A percentile compares a stretch with the other conserved stretches of the same genome.
Evolutionary conservation across 192 early-diverging fungal genomes (phyloP).

Genomic region (Haplosporangium gracile): DNA sequence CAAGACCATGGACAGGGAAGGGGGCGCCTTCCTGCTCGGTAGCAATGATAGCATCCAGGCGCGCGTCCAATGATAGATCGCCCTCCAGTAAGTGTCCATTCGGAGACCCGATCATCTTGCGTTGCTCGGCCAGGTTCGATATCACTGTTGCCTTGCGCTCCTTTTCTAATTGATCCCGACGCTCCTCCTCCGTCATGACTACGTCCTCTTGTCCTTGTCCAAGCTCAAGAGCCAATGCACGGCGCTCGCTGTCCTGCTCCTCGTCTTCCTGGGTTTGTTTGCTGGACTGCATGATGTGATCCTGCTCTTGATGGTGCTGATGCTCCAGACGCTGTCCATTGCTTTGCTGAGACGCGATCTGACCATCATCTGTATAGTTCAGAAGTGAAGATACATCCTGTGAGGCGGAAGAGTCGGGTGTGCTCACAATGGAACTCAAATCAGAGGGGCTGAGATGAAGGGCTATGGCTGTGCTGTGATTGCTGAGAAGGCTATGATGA

Average conservation of each 20-base stretch:
- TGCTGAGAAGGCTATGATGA: not conserved
- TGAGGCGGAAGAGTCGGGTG: not conserved
- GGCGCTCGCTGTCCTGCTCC: slow-evolving; percentile 17
- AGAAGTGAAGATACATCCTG: slow-evolving; percentile 1
- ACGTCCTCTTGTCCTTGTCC: slow-evolving; percentile 35
- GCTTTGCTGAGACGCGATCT: not conserved
- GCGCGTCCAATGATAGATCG: slow-evolving; percentile 51
- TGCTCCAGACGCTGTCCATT: not conserved
- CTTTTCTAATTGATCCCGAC: slow-evolving; percentile 35
- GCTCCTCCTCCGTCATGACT: slow-evolving; percentile 41
- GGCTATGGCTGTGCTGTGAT: not conserved
- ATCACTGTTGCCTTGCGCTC: slow-evolving; percentile 33
- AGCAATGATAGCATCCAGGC: slow-evolving; percentile 47
- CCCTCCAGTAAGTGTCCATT: slow-evolving; percentile 33
- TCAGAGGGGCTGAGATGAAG: not conserved
- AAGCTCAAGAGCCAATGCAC: slow-evolving; percentile 32
- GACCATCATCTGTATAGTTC: slow-evolving; percentile 21
- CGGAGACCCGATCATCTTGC: slow-evolving; percentile 48
- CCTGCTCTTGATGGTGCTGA: slow-evolving; percentile 1
- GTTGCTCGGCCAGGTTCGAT: slow-evolving; percentile 36
- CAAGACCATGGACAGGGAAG: slow-evolving; percentile 74
- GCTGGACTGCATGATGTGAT: not conserved
- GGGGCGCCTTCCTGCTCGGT: slow-evolving; percentile 31
- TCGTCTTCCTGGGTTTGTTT: slow-evolving; percentile 1
- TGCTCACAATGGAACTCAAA: not conserved